A percentile compares a stretch with the other conserved stretches of the same genome.
Conservation (phyloP, 805 yeast genomes). For the Kluyveromyces aestuarii region DNA sequence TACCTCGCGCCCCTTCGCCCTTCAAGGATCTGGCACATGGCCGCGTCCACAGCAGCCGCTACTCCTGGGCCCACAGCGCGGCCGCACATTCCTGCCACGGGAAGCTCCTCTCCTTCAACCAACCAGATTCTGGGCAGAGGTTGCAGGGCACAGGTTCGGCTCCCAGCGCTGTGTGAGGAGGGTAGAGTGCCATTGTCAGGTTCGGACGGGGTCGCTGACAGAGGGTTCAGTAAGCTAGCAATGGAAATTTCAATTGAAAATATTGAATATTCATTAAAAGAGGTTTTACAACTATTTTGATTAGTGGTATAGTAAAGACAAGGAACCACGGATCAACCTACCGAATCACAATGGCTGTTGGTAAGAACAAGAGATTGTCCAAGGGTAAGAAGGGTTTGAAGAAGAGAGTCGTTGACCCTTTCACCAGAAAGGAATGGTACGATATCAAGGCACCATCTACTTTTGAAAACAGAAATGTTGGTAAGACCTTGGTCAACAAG, state of each 20-base stretch:
- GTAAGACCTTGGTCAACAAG: conserved; percentile 97
- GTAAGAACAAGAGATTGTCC: conserved; percentile 76
- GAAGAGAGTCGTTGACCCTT: conserved; percentile 99
- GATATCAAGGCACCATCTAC: conserved; percentile 98
- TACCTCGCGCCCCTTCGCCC: too few relatives aligned
- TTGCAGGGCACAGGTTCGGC: background rate
- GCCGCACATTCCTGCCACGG: too few relatives aligned
- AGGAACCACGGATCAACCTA: conserved; percentile 2
- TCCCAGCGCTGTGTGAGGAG: background rate
- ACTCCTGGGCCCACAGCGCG: too few relatives aligned
- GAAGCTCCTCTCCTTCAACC: too few relatives aligned
- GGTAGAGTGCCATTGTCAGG: background rate
- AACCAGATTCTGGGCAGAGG: too few relatives aligned
- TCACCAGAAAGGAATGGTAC: conserved; percentile 98
- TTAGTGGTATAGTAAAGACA: background rate
- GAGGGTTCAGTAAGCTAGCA: background rate
- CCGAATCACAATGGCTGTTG: conserved; percentile 55
- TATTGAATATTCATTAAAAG: background rate
- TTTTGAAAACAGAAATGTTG: conserved; percentile 96
- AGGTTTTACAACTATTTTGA: background rate
- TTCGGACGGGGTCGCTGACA: background rate
- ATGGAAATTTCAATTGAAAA: background rate
- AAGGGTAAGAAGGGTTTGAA: conserved; percentile 95
- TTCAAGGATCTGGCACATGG: too few relatives aligned
- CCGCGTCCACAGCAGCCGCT: too few relatives aligned